These are phyloP conservation scores for Cryptococcus sp. DNA, from an alignment of 1,284 basidiomycete species.

Conservation along the genomic window DNA sequence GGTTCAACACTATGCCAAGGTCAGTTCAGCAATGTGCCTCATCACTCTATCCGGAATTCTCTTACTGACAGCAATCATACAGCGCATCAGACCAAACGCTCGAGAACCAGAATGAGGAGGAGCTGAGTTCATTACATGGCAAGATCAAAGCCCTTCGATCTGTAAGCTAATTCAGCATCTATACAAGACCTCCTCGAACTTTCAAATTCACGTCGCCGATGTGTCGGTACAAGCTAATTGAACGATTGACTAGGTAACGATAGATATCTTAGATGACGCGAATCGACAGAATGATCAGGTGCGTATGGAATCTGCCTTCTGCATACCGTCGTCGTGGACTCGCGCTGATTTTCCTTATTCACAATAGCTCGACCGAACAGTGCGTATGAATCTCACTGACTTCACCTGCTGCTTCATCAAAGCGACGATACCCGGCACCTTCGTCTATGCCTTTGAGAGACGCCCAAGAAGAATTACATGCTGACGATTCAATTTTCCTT, in stretches of 20 bases:
- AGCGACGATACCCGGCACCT: no score
- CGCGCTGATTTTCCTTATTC: conserved; percentile 11
- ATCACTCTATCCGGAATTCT: no score
- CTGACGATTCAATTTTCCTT: not conserved
- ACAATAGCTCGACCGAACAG: conserved; percentile 44
- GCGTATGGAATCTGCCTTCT: conserved; percentile 6
- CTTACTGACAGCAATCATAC: not conserved
- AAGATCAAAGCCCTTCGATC: conserved; percentile 52
- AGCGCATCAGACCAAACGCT: conserved; percentile 51
- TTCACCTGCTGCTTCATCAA: not conserved
- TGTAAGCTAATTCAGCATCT: conserved; percentile 39
- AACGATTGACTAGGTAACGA: conserved; percentile 40
- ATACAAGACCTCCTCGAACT: no score
- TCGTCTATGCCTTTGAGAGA: no score
- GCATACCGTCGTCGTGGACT: no score
- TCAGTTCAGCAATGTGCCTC: no score
- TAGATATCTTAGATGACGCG: conserved; percentile 52
- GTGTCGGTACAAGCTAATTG: not conserved
- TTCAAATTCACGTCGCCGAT: no score
- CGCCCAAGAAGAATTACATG: not conserved
- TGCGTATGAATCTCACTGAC: conserved; percentile 12
- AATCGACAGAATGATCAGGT: conserved; percentile 49
- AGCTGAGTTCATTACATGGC: conserved; percentile 48
- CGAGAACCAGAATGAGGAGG: conserved; percentile 54
- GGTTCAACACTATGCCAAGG: no score